phyloP scores from a whole-genome alignment of 2,329 filamentous ascomycete species.

The Trichophyton equinum region DNA sequence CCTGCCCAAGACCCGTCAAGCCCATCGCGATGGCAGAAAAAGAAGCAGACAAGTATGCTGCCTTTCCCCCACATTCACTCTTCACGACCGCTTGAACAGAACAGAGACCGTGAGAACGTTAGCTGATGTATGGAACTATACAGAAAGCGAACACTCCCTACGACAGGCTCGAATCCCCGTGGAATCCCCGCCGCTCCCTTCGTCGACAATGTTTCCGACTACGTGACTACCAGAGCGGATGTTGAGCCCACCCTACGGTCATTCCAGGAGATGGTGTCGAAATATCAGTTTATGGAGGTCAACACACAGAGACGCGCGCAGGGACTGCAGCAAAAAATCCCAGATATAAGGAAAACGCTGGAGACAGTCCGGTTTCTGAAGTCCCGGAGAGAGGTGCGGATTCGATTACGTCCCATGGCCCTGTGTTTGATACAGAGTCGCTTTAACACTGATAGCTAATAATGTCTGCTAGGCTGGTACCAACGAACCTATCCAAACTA shows the following conservation, averaged over 20 bases:
- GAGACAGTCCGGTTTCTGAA: conserved; percentile 82
- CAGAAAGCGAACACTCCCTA: background rate
- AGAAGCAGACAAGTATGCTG: conserved; percentile 10
- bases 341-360: conserved; percentile 90
- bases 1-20: background rate
- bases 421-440: background rate
- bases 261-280: conserved; percentile 50
- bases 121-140: background rate
- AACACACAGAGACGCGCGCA: conserved; percentile 74
- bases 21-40: conserved; percentile 5
- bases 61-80: conserved; percentile 4
- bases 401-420: too few species aligned
- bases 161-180: conserved; percentile 29
- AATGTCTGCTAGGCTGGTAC: conserved; percentile 20
- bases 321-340: conserved; percentile 85
- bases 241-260: conserved; percentile 35
- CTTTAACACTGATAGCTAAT: background rate
- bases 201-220: conserved; percentile 36
- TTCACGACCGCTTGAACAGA: background rate
- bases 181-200: conserved; percentile 37
- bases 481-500: conserved; percentile 61
- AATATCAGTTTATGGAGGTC: conserved; percentile 99
- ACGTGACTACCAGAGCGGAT: conserved; percentile 34
- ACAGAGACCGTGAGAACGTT: background rate
- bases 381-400: conserved; percentile 54